phyloP scores from a whole-genome alignment of 805 yeast genomes.

The Nakazawaea wickerhamii region DNA sequence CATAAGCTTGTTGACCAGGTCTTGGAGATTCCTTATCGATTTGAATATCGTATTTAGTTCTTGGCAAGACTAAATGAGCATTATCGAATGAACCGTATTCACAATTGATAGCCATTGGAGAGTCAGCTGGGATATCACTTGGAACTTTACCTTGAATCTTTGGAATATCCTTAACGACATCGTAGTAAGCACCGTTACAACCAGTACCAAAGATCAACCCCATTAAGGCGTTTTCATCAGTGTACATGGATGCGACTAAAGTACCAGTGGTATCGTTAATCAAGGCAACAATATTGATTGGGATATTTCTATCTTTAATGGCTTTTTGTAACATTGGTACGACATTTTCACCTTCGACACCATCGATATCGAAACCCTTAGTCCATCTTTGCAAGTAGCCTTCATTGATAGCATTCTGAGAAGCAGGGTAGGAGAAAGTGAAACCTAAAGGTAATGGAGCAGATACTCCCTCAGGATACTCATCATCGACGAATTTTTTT shows the following conservation, averaged over 20 bases:
- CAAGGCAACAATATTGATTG: conserved; percentile 84
- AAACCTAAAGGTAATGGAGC: conserved; percentile 77
- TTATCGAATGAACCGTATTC: conserved; percentile 98
- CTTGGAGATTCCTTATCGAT: conserved; percentile 88
- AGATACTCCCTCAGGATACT: conserved; percentile 58
- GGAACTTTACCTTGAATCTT: conserved; percentile 71
- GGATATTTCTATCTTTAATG: conserved; percentile 55
- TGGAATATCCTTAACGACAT: conserved; percentile 63
- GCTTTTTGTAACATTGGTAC: conserved; percentile 86
- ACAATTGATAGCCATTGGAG: conserved; percentile 94
- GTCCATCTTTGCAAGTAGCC: conserved; percentile 96
- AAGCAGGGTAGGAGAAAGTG: conserved; percentile 89
- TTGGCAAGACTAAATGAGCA: conserved; percentile 77
- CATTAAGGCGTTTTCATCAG: conserved; percentile 84
- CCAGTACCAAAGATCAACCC: conserved; percentile 98
- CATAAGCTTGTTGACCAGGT: conserved; percentile 93
- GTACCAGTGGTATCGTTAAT: conserved; percentile 98
- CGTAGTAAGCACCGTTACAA: conserved; percentile 95
- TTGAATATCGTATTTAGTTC: conserved; percentile 79
- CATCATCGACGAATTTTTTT: conserved; percentile 59
- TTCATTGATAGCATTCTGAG: conserved; percentile 75
- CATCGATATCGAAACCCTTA: conserved; percentile 90
- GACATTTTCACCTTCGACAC: conserved; percentile 92
- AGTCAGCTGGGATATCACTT: conserved; percentile 53
- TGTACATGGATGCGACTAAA: conserved; percentile 88